These are phyloP conservation scores for Aspergillus taichungensis DNA, from an alignment of 495 filamentous ascomycete genomes.

Conservation along the genomic window DNA sequence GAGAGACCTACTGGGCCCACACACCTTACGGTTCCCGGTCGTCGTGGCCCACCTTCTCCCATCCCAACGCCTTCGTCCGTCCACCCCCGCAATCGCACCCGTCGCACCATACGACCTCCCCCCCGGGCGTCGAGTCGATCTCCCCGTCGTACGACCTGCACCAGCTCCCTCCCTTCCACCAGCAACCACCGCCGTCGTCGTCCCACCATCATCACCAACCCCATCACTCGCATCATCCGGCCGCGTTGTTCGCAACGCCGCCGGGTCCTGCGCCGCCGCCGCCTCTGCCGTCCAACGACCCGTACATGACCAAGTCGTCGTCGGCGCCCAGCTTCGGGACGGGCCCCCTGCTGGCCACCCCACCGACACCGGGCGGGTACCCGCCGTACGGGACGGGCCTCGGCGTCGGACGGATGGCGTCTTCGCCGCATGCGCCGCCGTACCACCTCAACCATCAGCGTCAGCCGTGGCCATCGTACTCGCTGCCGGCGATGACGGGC, in stretches of 20 bases:
- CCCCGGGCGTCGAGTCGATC: conserved; percentile 36
- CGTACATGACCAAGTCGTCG: conserved; percentile 50
- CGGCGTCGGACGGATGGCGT: conserved; percentile 51
- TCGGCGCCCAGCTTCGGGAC: conserved; percentile 48
- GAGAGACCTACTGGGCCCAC: conserved; percentile 20
- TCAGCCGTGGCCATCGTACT: conserved; percentile 48
- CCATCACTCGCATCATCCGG: conserved; percentile 19
- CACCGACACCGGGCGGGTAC: conserved; percentile 52
- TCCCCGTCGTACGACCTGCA: conserved; percentile 54
- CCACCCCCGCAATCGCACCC: conserved; percentile 28
- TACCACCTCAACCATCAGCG: conserved; percentile 40
- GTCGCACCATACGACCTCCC: conserved; percentile 36
- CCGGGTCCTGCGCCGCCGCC: conserved; percentile 50
- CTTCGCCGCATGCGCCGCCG: conserved; percentile 39
- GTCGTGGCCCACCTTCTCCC: conserved; percentile 46
- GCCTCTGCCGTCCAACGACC: conserved; percentile 52
- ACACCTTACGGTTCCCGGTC: conserved; percentile 13
- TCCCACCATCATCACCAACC: conserved; percentile 21
- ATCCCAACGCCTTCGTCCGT: conserved; percentile 23
- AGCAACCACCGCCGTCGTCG: conserved; percentile 31
- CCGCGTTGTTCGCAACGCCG: conserved; percentile 25
- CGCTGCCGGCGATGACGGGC: conserved; percentile 51
- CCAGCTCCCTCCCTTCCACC: conserved; percentile 47
- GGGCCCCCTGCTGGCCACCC: conserved; percentile 52
- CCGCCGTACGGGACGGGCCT: conserved; percentile 48